Conservation (phyloP, 2,329 filamentous ascomycete genomes). For the Fusarium solani-melongenae region DNA sequence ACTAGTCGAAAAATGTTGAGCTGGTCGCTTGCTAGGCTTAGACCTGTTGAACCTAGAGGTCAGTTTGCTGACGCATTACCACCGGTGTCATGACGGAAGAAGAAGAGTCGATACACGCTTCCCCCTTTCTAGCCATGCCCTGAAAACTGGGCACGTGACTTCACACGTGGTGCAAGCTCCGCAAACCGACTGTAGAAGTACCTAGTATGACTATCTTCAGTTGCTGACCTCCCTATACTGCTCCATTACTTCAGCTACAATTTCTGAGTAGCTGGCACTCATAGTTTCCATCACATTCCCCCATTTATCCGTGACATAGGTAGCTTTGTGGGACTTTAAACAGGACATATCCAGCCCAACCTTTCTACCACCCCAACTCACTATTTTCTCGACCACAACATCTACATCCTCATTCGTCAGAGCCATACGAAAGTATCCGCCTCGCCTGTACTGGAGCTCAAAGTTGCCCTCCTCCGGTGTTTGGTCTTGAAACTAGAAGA, state of each 20-base stretch:
- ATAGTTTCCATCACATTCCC: background rate
- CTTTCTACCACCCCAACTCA: background rate
- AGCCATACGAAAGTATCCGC: background rate
- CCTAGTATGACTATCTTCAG: background rate
- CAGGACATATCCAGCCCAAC: background rate
- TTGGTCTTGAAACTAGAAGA: background rate
- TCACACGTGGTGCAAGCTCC: background rate
- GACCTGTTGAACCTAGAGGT: background rate
- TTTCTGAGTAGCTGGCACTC: background rate
- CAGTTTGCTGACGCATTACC: background rate
- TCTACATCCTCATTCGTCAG: background rate
- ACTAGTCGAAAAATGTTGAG: background rate
- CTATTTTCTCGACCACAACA: background rate
- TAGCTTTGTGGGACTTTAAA: background rate
- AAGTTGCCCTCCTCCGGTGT: background rate
- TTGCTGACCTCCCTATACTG: background rate
- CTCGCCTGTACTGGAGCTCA: background rate
- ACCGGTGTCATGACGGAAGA: background rate
- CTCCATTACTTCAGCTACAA: background rate
- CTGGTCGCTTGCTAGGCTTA: background rate
- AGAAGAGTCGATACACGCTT: background rate
- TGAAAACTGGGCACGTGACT: background rate
- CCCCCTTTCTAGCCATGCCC: background rate
- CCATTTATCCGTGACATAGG: background rate
- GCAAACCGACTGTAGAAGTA: background rate